phyloP scores from a whole-genome alignment of 2,329 filamentous ascomycete genomes.

The Cucurbitaria berberidis region DNA sequence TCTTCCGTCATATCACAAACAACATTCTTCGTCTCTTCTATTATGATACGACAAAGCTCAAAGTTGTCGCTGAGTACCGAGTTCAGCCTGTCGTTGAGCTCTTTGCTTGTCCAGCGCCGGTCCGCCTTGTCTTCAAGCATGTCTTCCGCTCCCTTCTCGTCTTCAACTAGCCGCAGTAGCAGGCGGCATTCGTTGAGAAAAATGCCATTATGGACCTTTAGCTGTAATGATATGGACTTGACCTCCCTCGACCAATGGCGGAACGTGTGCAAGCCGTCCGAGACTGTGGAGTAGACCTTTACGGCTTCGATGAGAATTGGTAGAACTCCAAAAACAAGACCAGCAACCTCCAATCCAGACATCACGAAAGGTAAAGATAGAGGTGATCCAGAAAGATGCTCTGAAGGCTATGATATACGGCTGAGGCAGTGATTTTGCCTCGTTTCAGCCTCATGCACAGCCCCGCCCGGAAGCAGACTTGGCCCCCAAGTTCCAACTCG shows the following conservation, averaged over 20 bases:
- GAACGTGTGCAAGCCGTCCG: conserved; percentile 19
- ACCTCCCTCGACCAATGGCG: conserved; percentile 27
- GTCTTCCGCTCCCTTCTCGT: conserved; percentile 12
- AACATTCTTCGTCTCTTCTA: conserved; percentile 20
- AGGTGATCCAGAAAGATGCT: background rate
- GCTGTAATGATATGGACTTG: conserved; percentile 15
- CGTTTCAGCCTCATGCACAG: background rate
- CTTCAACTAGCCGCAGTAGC: conserved; percentile 21
- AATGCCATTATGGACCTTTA: conserved; percentile 21
- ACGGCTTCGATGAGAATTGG: conserved; percentile 31
- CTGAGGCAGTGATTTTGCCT: background rate
- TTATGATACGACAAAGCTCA: conserved; percentile 17
- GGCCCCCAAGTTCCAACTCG: background rate
- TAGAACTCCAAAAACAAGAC: conserved; percentile 28
- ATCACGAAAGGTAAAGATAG: conserved; percentile 6
- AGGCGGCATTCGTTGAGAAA: conserved; percentile 33
- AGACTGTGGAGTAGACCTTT: conserved; percentile 22
- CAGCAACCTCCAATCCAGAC: conserved; percentile 30
- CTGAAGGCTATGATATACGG: background rate
- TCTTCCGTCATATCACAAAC: conserved; percentile 16
- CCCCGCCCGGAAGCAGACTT: background rate
- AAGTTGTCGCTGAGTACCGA: conserved; percentile 16
- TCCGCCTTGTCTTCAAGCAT: conserved; percentile 27
- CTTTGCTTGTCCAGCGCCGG: conserved; percentile 20
- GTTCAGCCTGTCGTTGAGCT: conserved; percentile 21